A percentile compares a stretch with the other conserved stretches of the same genome.
Conservation (phyloP, 768 basidiomycete species). For the Pulveroboletus sp. region DNA sequence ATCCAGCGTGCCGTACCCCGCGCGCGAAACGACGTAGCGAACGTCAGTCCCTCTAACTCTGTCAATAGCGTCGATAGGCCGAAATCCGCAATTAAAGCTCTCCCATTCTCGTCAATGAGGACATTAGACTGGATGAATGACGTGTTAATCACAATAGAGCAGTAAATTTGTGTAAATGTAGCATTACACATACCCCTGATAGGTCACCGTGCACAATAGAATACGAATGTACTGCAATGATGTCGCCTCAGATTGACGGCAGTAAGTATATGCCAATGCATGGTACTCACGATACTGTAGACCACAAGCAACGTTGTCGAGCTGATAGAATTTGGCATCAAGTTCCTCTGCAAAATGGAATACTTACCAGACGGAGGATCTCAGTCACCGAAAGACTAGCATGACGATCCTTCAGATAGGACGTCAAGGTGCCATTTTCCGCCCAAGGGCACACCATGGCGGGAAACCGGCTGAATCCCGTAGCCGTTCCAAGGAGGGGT, state of each 20-base stretch:
- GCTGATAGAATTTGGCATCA: neutral
- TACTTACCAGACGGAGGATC: neutral
- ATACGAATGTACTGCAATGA: constrained; percentile 13
- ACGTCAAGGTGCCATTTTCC: constrained; percentile 20
- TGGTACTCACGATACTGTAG: constrained; percentile 13
- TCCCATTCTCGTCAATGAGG: constrained; percentile 34
- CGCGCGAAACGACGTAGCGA: constrained; percentile 18
- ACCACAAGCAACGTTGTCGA: constrained; percentile 10
- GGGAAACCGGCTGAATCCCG: constrained; percentile 25
- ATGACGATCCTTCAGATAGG: constrained; percentile 15
- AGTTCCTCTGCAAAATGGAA: neutral
- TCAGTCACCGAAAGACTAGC: constrained; percentile 4
- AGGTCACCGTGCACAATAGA: constrained; percentile 20
- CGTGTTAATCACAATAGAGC: neutral
- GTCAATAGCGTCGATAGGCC: constrained; percentile 30
- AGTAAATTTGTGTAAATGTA: neutral
- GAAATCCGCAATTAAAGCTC: constrained; percentile 44
- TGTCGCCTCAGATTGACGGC: neutral
- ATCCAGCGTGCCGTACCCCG: constrained; percentile 14
- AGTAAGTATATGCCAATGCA: neutral
- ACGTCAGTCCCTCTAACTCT: constrained; percentile 7
- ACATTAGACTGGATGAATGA: constrained; percentile 36
- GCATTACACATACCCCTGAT: constrained; percentile 13
- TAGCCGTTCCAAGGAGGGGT: constrained; percentile 18
- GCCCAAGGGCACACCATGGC: constrained; percentile 29